Percentiles rank a stretch among this genome's conserved stretches.
phyloP scores from a whole-genome alignment of 768 basidiomycete species.

The Imleria badia region DNA sequence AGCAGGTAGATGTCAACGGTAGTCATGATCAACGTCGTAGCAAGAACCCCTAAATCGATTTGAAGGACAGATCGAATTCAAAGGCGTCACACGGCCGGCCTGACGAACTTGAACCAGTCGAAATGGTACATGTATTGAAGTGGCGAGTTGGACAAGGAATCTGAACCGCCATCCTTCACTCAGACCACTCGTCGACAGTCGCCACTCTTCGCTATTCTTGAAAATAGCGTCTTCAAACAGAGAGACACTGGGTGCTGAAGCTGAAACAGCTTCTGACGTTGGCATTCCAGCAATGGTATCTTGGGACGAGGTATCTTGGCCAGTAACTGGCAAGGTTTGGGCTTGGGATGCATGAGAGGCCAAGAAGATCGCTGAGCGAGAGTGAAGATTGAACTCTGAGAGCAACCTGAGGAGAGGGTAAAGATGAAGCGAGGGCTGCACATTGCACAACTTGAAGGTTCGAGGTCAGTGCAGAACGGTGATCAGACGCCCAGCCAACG shows the following conservation, averaged over 20 bases:
- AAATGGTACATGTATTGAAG: too few species aligned
- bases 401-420: constrained; percentile 61
- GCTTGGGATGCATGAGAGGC: constrained; percentile 64
- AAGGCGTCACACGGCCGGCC: too few species aligned
- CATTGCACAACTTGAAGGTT: too few species aligned
- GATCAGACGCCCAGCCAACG: too few species aligned
- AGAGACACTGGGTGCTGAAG: constrained; percentile 12
- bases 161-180: constrained; percentile 84
- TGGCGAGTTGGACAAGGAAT: too few species aligned
- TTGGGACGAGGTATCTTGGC: constrained; percentile 4
- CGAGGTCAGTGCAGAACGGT: background rate
- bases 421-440: constrained; percentile 26
- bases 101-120: too few species aligned
- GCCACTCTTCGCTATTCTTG: constrained; percentile 76
- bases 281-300: background rate
- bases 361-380: constrained; percentile 84
- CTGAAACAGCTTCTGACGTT: background rate
- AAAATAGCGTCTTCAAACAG: constrained; percentile 82
- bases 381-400: constrained; percentile 67
- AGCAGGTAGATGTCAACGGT: background rate
- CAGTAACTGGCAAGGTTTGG: background rate
- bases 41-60: too few species aligned
- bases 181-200: constrained; percentile 85
- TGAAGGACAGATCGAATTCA: too few species aligned
- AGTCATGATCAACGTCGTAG: too few species aligned